Percentiles rank a stretch among this genome's conserved stretches.
phyloP scores from a whole-genome alignment of 768 basidiomycete genomes.

The Neoboletus magnificus region DNA sequence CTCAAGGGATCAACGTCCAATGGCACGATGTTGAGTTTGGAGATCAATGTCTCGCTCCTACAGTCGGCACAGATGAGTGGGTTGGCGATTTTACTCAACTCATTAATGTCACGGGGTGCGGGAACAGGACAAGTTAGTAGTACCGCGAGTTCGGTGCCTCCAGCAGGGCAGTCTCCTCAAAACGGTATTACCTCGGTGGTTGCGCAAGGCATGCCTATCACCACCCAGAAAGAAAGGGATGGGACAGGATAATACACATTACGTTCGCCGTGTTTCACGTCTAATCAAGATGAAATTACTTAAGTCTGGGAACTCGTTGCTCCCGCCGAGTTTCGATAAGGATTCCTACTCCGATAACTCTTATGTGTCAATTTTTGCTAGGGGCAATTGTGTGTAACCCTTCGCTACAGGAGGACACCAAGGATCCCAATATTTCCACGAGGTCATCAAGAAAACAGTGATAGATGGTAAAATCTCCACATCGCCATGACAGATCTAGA shows the following conservation, averaged over 20 bases:
- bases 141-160: slow-evolving; percentile 9
- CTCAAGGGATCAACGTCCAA: slow-evolving; percentile 68
- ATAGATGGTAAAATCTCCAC: not conserved
- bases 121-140: slow-evolving; percentile 22
- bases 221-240: slow-evolving; percentile 18
- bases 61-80: slow-evolving; percentile 78
- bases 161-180: slow-evolving; percentile 10
- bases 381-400: not conserved
- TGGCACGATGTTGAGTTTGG: slow-evolving; percentile 69
- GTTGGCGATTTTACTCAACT: slow-evolving; percentile 66
- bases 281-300: slow-evolving; percentile 10
- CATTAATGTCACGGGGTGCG: slow-evolving; percentile 53
- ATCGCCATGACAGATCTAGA: not conserved
- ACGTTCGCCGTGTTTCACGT: slow-evolving; percentile 6
- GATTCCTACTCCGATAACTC: not conserved
- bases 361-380: not conserved
- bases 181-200: slow-evolving; percentile 13
- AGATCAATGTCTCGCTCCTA: slow-evolving; percentile 73
- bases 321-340: not conserved
- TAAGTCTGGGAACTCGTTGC: not conserved
- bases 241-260: slow-evolving; percentile 24
- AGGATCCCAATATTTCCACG: too few species aligned
- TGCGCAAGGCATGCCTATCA: slow-evolving; percentile 1
- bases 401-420: not conserved
- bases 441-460: not conserved